Evolutionary conservation across 225 moss, liverwort and hornwort genomes (phyloP).

Genomic region (Rhytidiadelphus loreus): DNA sequence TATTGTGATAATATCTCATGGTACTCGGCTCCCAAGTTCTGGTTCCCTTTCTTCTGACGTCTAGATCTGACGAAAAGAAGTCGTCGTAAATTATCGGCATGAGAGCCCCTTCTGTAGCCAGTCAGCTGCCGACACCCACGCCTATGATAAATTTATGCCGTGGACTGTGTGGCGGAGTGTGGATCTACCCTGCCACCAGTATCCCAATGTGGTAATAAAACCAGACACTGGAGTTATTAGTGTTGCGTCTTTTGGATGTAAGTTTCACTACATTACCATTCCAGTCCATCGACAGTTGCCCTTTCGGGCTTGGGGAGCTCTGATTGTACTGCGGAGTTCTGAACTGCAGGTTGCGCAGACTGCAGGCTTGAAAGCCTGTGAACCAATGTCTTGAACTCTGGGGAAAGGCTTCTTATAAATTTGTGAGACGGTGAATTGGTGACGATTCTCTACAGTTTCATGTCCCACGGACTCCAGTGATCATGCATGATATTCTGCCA

Average conservation of each 20-base stretch:
- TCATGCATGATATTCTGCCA: not conserved
- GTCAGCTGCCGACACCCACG: constrained; percentile 12
- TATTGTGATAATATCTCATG: not conserved
- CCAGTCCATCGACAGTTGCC: not conserved
- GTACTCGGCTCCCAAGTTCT: not conserved
- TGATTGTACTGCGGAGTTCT: not conserved
- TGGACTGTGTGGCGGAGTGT: not conserved
- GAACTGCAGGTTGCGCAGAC: not conserved
- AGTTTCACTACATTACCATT: not conserved
- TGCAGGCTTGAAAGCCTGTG: not conserved
- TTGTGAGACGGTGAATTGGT: not conserved
- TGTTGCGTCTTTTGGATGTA: not conserved
- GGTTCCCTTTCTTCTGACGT: not conserved
- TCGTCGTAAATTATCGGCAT: not conserved
- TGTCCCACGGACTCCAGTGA: not conserved
- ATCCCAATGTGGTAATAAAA: not conserved
- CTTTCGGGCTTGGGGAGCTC: not conserved
- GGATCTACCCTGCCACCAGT: not conserved
- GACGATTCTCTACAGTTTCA: not conserved
- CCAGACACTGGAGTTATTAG: not conserved
- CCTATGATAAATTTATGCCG: not conserved
- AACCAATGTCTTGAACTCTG: not conserved
- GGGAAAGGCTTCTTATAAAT: not conserved
- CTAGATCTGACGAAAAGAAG: not conserved
- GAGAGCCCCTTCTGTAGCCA: not conserved